Base-by-base conservation (phyloP, 208 protist genomes). In the Acanthamoeba triangularis region DNA sequence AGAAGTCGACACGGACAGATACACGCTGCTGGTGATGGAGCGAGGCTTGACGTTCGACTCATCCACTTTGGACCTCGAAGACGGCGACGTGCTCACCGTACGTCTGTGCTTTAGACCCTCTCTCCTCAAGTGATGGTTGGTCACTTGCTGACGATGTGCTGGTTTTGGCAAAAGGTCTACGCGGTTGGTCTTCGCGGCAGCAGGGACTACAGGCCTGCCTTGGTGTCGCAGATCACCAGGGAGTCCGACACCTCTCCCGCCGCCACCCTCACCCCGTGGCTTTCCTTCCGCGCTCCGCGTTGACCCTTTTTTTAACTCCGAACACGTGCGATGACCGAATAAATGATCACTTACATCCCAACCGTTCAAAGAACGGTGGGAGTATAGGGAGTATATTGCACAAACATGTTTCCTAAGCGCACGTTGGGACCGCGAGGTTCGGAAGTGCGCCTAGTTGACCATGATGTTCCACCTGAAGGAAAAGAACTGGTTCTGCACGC, bases 21-120 rank as follows among this genome's bases (percentile, higher is more conserved):
- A 85, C 78, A 85, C 78, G n/a, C 6, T 85, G 78, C 78, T 49
- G 6, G 78, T 85, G 8, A 25, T 56, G 37, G 78, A 85, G 78
- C 37, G 30, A n/a, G 78, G 47, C 37, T 33, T 85, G 16, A 59
- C 78, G 18, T 85, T 85, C 44, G 78, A 85, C n/a, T 23, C 14
- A 0, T 49, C 78, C 44, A 85, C 78, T 8, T 16, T 85, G 8
- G 13, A 56, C 13, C 78, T 85, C 5, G 78, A 85, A n/a, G 78
- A 85, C 13, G 78, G 78, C 47, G 78, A 85, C 30, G 78, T 85
- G 13, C 44, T 85, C 37, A 85, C 78, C 0, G 78, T 85, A 85
- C 41, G 78, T 67, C 13, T 25, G 7, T 35, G 25, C 14, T 23
- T 82, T 52, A 14, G 0, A 41, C 0, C 16, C 47, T 41, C 20